Base-by-base conservation (phyloP, 768 basidiomycete genomes). In the Cubamyces lactineus region DNA sequence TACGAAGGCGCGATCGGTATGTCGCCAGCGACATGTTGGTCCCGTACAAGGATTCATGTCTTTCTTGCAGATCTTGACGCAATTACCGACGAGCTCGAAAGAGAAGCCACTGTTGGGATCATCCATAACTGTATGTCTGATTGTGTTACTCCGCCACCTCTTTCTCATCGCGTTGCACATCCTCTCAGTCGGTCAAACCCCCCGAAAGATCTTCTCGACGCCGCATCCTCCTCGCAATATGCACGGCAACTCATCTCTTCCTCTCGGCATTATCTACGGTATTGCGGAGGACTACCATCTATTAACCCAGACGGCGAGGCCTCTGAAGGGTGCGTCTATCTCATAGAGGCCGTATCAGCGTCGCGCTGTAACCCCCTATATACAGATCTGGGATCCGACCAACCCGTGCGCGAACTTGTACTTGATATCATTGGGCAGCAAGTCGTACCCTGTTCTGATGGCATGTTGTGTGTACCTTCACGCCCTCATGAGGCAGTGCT, bases 101-200 rank as follows among this genome's bases (percentile, higher is more conserved):
- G 91, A 39, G 93, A 94, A 69, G 95, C 96, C 0, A 94, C 93
- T 7, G 91, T 96, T 19, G 94, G 94, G 1, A 96, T 96, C 59
- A 96, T 97, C 51, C 94, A 96, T 73, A 96, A 96, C 64, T 98
- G 92, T 92, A 67, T 41, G 83, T 70, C n/a, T 15, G 34, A 7
- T 19, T n/a, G 3, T 23, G 13, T 15, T 11, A 12, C 15, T 26
- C 15, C 15, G 23, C 38, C 23, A 6, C 39, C 13, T 11, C 8
- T 9, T 21, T 49, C 13, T 43, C 21, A 13, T 7, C 2, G 26
- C 16, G 4, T 2, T 16, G 5, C 39, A 15, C 24, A n/a, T 13
- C 6, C 11, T 26, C 45, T 2, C 39, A 93, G 91, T 97, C 66
- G 95, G 95, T 15, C 94, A 96, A 76, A 96, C 95, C 0, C 95